These are phyloP conservation scores for Pneumocystis murina DNA, from an alignment of 1,139 yeast species.

Conservation along the genomic window DNA sequence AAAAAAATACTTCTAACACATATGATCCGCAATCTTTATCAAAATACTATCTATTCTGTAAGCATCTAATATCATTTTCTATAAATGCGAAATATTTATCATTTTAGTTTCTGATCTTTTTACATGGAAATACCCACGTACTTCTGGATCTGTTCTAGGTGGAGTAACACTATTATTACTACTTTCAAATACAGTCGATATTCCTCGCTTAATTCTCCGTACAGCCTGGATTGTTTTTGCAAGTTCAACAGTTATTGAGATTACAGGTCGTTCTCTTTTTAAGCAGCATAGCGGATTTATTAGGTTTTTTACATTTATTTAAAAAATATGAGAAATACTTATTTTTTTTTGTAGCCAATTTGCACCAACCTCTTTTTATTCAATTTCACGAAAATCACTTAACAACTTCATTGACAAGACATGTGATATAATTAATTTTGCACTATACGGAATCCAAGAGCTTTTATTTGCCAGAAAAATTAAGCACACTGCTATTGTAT, in stretches of 20 bases:
- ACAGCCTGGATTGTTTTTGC: constrained; percentile 9
- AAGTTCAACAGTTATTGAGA: constrained; percentile 10
- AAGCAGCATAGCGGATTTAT: constrained; percentile 9
- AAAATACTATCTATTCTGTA: not conserved
- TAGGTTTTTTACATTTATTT: constrained; percentile 5
- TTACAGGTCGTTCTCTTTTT: constrained; percentile 9
- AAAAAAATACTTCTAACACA: not conserved
- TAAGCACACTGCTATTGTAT: constrained; percentile 57
- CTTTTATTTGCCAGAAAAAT: constrained; percentile 52
- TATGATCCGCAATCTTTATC: not conserved
- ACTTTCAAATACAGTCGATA: constrained; percentile 7
- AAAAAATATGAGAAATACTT: not conserved
- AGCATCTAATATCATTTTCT: not conserved
- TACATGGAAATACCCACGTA: constrained; percentile 12
- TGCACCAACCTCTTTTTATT: constrained; percentile 1
- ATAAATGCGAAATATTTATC: not conserved
- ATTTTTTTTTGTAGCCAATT: constrained; percentile 4
- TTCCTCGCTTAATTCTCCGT: constrained; percentile 10
- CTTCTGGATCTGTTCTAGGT: constrained; percentile 6
- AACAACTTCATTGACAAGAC: constrained; percentile 21
- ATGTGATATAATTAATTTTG: constrained; percentile 16
- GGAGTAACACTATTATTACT: constrained; percentile 4
- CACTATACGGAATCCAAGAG: constrained; percentile 34
- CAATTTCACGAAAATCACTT: constrained; percentile 10
- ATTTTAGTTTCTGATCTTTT: constrained; percentile 6